phyloP scores from a whole-genome alignment of 1,284 basidiomycete species.

The Phylloporus sp. region DNA sequence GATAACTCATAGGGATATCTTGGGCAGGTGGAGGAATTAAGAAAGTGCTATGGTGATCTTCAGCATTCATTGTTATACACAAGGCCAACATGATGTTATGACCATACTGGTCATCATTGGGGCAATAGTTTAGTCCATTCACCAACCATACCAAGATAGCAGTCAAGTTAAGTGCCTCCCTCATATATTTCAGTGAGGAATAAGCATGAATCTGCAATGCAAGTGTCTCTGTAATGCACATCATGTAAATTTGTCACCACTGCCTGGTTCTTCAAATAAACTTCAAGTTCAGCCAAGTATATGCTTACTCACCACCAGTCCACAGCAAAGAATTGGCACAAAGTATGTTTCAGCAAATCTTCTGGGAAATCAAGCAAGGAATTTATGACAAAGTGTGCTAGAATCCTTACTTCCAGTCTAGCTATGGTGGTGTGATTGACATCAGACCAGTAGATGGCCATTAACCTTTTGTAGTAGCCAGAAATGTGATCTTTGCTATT shows the following conservation, averaged over 20 bases:
- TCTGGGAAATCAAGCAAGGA: slow-evolving; percentile 7
- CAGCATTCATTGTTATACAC: neutral
- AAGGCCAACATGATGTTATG: slow-evolving; percentile 12
- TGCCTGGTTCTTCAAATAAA: slow-evolving; percentile 1
- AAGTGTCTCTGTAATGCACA: slow-evolving; percentile 9
- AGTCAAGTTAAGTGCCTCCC: slow-evolving; percentile 11
- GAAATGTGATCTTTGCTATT: neutral
- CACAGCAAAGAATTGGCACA: slow-evolving; percentile 3
- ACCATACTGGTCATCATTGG: slow-evolving; percentile 13
- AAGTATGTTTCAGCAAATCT: neutral
- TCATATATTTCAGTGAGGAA: slow-evolving; percentile 9
- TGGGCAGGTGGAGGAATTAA: slow-evolving; percentile 8
- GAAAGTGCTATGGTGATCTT: neutral
- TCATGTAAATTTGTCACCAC: slow-evolving; percentile 14
- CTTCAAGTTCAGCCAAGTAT: neutral
- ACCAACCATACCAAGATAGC: slow-evolving; percentile 11
- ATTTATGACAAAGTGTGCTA: neutral
- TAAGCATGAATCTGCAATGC: slow-evolving; percentile 1
- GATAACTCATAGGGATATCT: neutral
- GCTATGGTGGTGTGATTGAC: slow-evolving; percentile 10
- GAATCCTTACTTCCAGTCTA: slow-evolving; percentile 11
- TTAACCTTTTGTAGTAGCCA: slow-evolving; percentile 8
- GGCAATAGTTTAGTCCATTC: slow-evolving; percentile 10
- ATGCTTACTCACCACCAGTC: slow-evolving; percentile 11
- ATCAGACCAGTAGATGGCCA: slow-evolving; percentile 2